Percentiles rank a stretch among this genome's conserved stretches.
Evolutionary conservation across 1,284 basidiomycete genomes (phyloP).

Genomic region (Pseudozyma sp.): DNA sequence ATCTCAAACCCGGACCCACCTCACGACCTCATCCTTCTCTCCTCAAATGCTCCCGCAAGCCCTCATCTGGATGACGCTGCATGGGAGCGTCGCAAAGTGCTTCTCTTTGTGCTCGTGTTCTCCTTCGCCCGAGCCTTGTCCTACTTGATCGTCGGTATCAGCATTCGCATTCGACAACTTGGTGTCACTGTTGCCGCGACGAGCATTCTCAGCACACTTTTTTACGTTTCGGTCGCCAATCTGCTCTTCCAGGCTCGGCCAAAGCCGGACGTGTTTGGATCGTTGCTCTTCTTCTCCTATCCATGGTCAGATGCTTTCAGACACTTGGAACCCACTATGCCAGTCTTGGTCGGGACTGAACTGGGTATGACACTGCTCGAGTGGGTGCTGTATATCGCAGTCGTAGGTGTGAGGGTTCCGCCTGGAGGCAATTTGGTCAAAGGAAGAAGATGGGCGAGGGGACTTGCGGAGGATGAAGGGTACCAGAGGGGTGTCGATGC

Average conservation of each 20-base stretch:
- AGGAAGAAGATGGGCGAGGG: constrained; percentile 43
- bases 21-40: constrained; percentile 15
- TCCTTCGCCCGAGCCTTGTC: constrained; percentile 30
- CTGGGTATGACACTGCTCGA: constrained; percentile 47
- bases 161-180: constrained; percentile 39
- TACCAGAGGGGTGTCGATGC: constrained; percentile 41
- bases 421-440: constrained; percentile 43
- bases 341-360: constrained; percentile 36
- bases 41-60: neutral
- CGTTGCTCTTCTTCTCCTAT: neutral
- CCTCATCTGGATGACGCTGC: constrained; percentile 11
- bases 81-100: constrained; percentile 33
- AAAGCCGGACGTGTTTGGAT: constrained; percentile 11
- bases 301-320: constrained; percentile 30
- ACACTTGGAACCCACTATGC: constrained; percentile 35
- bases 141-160: constrained; percentile 46
- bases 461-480: constrained; percentile 26
- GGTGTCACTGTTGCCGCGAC: constrained; percentile 49
- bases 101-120: constrained; percentile 35
- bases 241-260: constrained; percentile 48
- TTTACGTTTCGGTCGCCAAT: constrained; percentile 52
- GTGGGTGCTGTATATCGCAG: constrained; percentile 51
- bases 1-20: neutral
- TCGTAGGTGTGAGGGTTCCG: constrained; percentile 52
- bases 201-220: constrained; percentile 50